Evolutionary conservation across 345 rosid genomes (phyloP), one percentile per base, ranked within the genome.

Genomic region (Acer yangbiense): DNA sequence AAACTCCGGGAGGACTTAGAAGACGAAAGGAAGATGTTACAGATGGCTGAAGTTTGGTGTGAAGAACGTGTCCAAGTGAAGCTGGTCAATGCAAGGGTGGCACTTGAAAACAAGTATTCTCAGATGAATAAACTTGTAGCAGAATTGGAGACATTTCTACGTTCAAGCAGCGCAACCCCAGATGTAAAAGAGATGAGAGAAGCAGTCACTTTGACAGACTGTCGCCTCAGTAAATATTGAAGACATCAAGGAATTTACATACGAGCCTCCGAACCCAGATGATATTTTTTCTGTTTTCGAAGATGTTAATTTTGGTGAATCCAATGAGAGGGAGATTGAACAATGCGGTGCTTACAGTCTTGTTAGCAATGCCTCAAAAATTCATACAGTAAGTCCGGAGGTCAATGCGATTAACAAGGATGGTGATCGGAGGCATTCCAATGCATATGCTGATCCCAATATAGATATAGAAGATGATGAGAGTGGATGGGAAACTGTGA

Each of bases 401-500:
- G 81, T 69, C 71, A 83, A 86, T 79, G 11, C 32, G 58, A 54
- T 29, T 21, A 75, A 72, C 62, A 84, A 82, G 80, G 86, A 85
- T 67, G 76, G 72, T 69, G 65, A 67, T 73, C 79, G 50, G 73
- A 83, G 85, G 82, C 84, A 85, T 71, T 80, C 88, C 9, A 71
- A 78, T 71, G 87, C 79, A 18, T 87, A 13, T 54, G 57, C 71
- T 50, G 83, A 82, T 66, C 86, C 84, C 68, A 81, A 85, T 74
- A 89, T 82, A 20, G 91, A 87, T 11, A 73, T 88, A 0, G 94
- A 93, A 81, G 97, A 94, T 72, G 97, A 23, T 66, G 97, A 96
- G 77, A 96, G 99, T 65, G 97, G 90, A 44, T 96, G 99, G 99
- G 99, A 96, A 88, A 92, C 99, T 14, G 97, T 88, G 81, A 96